Evolutionary conservation across 148 eudicot genomes (phyloP).

Genomic region (Dianthus caryophyllus): DNA sequence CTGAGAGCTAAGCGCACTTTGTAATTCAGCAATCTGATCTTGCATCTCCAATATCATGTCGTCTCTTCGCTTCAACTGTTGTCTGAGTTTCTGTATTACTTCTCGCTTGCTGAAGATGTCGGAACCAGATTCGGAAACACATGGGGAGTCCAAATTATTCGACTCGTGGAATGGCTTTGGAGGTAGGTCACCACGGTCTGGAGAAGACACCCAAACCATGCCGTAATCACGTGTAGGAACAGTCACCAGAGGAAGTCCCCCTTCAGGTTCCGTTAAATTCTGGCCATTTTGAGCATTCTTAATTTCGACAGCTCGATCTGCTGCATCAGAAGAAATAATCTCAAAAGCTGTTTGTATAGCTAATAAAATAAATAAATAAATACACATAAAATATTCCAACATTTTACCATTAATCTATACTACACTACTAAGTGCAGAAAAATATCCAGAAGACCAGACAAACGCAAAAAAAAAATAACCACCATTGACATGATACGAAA

Average conservation of each 20-base stretch:
- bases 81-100: slow-evolving; percentile 91
- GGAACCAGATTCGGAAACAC: slow-evolving; percentile 89
- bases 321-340: slow-evolving; percentile 20
- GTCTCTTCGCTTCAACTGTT: slow-evolving; percentile 88
- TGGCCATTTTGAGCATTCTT: slow-evolving; percentile 52
- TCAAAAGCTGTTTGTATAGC: background rate
- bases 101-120: slow-evolving; percentile 91
- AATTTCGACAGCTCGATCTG: slow-evolving; percentile 40
- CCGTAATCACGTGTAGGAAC: slow-evolving; percentile 63
- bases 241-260: slow-evolving; percentile 69
- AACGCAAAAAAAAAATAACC: background rate
- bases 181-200: slow-evolving; percentile 77
- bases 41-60: slow-evolving; percentile 94
- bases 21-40: slow-evolving; percentile 81
- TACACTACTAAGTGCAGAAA: background rate
- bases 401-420: background rate
- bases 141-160: slow-evolving; percentile 81
- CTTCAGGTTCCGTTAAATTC: slow-evolving; percentile 47
- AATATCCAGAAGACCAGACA: background rate
- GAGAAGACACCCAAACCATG: slow-evolving; percentile 78
- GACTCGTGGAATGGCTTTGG: slow-evolving; percentile 79
- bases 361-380: background rate
- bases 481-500: background rate
- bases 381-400: no score
- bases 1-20: slow-evolving; percentile 56